Evolutionary conservation across 345 rosid genomes (phyloP), one percentile per base, ranked within the genome.

Genomic region (Erodium maritimum): DNA sequence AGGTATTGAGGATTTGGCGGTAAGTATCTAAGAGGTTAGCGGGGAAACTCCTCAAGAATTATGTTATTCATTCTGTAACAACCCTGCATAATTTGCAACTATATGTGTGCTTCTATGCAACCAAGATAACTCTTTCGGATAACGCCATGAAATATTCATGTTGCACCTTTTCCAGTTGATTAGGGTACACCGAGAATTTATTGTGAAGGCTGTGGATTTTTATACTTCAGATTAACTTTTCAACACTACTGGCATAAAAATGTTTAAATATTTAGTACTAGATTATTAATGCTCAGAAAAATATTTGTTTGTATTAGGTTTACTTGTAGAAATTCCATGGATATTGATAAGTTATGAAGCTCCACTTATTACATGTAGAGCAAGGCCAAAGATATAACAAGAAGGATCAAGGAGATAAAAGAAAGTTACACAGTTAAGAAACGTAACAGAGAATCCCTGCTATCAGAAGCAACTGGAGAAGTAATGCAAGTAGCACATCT

Each of bases 1-100:
- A 65, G 77, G 70, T 60, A 71, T 91, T 22, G 82, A 77, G 61
- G 59, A 72, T 69, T 76, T 84, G 51, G 53, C 71, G 82, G 98
- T 88, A 78, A 71, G 78, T 21, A 29, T 73, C 66, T 12, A n/a
- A 13, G 55, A 22, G 54, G 45, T 11, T 62, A 24, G n/a, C 0
- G 4, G 7, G 24, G 29, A 51, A 3, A 19, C 18, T 34, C 14
- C 19, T 14, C 46, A 37, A 1, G 46, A 12, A 4, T 50, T 56
- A 24, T 61, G 19, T 22, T 50, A 56, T 18, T 13, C 56, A 24
- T 21, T 23, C 7, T 18, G 16, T 12, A 50, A 50, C 53, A 18
- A 23, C 48, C 25, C 24, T 50, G 56, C 56, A 24, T 17, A 17
- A 50, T 22, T 11, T 54, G 57, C n/a, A 21, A 12, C 45, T 62